These are phyloP conservation scores for Periconia sp. DNA, from an alignment of 2,329 filamentous ascomycete species.

Conservation along the genomic window DNA sequence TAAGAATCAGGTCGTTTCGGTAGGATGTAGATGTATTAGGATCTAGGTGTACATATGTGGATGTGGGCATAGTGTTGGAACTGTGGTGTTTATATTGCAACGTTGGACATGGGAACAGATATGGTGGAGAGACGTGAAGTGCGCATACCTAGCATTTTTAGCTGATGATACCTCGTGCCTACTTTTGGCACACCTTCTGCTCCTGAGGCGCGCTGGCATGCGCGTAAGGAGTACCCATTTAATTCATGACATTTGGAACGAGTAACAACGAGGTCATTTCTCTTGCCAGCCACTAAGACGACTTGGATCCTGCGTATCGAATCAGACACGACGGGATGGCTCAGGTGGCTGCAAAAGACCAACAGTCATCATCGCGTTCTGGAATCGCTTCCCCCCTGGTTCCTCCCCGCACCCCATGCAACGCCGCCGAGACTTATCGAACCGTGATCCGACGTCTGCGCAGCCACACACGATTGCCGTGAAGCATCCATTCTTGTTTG, in stretches of 20 bases:
- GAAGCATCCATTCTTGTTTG: too few species aligned
- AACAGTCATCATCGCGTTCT: too few species aligned
- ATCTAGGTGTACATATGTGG: neutral
- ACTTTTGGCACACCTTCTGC: neutral
- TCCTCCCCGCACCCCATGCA: too few species aligned
- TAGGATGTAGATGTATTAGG: neutral
- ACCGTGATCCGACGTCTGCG: too few species aligned
- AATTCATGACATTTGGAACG: slow-evolving; percentile 2
- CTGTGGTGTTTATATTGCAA: neutral
- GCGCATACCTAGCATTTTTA: neutral
- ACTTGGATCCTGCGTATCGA: too few species aligned
- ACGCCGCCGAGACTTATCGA: too few species aligned
- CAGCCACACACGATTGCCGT: too few species aligned
- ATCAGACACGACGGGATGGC: too few species aligned
- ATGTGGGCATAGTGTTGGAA: slow-evolving; percentile 1
- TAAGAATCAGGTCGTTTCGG: slow-evolving; percentile 1
- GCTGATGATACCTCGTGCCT: slow-evolving; percentile 4
- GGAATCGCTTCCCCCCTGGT: too few species aligned
- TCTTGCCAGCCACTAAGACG: too few species aligned
- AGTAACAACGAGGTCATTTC: too few species aligned
- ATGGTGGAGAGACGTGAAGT: neutral
- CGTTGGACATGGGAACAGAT: neutral
- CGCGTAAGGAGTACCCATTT: neutral
- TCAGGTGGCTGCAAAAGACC: too few species aligned
- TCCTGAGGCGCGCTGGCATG: neutral